Evolutionary conservation across 208 protist species (phyloP).

Genomic region (Leishmania arabica): DNA sequence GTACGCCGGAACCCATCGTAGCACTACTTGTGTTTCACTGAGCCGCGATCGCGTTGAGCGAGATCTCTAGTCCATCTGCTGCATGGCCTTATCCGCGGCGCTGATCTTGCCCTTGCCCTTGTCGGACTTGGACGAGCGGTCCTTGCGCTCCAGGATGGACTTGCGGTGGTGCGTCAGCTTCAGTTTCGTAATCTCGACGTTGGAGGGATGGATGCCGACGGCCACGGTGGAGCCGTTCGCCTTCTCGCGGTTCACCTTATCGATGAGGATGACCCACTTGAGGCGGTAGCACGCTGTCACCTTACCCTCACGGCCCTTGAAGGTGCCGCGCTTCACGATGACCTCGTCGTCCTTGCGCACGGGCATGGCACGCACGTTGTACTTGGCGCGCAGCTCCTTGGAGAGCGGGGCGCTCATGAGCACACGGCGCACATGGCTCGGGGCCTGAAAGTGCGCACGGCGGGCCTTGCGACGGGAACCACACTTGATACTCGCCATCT

Average conservation of each 20-base stretch:
- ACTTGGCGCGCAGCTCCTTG: slow-evolving; percentile 98
- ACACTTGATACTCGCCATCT: slow-evolving; percentile 90
- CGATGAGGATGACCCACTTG: slow-evolving; percentile 99
- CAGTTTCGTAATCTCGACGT: slow-evolving; percentile 99
- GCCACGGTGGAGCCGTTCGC: slow-evolving; percentile 92
- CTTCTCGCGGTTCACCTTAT: slow-evolving; percentile 98
- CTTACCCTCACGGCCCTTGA: slow-evolving; percentile 98
- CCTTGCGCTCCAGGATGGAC: slow-evolving; percentile 95
- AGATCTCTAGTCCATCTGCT: slow-evolving; percentile 89
- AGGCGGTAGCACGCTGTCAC: slow-evolving; percentile 98
- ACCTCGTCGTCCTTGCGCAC: slow-evolving; percentile 99
- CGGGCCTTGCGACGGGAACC: slow-evolving; percentile 96
- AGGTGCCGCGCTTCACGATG: slow-evolving; percentile 93
- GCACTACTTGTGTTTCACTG: not conserved
- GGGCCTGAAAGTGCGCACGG: slow-evolving; percentile 99
- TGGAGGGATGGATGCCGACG: slow-evolving; percentile 98
- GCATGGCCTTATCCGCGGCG: slow-evolving; percentile 92
- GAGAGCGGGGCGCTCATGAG: slow-evolving; percentile 98
- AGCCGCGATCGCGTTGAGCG: not conserved
- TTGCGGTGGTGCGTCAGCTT: slow-evolving; percentile 99
- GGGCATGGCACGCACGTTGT: slow-evolving; percentile 98
- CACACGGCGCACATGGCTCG: slow-evolving; percentile 95
- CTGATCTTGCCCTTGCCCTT: slow-evolving; percentile 94
- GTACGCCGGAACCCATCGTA: not conserved
- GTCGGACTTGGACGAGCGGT: slow-evolving; percentile 83